These are phyloP conservation scores for Flaveria robusta DNA, from an alignment of 129 eudicot species.

Conservation along the genomic window DNA sequence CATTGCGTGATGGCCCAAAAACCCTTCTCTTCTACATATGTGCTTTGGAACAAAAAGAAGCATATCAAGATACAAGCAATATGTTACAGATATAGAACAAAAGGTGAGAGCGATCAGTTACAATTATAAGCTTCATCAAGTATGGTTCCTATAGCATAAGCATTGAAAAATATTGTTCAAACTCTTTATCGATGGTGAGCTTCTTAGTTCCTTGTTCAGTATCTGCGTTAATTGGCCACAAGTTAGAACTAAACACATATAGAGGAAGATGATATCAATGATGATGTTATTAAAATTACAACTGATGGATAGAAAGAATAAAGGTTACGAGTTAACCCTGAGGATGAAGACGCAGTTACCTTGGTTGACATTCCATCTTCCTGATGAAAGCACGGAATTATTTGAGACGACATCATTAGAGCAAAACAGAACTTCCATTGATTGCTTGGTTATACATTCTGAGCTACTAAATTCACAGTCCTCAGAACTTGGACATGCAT, in stretches of 20 bases:
- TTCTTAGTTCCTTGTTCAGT: slow-evolving; percentile 42
- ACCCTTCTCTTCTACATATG: not conserved
- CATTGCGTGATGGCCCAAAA: not conserved
- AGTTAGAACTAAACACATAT: not conserved
- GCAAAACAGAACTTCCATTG: slow-evolving; percentile 43
- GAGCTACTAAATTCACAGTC: slow-evolving; percentile 36
- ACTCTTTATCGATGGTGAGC: slow-evolving; percentile 85
- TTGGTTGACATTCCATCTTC: slow-evolving; percentile 62
- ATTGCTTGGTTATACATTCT: slow-evolving; percentile 28
- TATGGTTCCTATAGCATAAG: slow-evolving; percentile 59
- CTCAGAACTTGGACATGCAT: slow-evolving; percentile 35
- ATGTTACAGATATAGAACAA: slow-evolving; percentile 11
- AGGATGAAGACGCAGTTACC: slow-evolving; percentile 34
- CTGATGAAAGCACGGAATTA: slow-evolving; percentile 64
- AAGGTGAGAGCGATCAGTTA: not conserved
- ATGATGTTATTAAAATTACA: no score
- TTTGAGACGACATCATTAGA: slow-evolving; percentile 26
- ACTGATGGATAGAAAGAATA: no score
- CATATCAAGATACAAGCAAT: slow-evolving; percentile 6
- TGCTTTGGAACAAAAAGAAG: slow-evolving; percentile 7
- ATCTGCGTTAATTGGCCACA: slow-evolving; percentile 47
- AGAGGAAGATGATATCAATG: not conserved
- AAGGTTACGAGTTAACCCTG: no score
- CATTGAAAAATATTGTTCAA: slow-evolving; percentile 83
- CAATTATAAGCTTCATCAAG: not conserved